Evolutionary conservation across 2,329 filamentous ascomycete species (phyloP), one percentile per base, ranked within the genome.

Genomic region (Rhinocladiella similis): DNA sequence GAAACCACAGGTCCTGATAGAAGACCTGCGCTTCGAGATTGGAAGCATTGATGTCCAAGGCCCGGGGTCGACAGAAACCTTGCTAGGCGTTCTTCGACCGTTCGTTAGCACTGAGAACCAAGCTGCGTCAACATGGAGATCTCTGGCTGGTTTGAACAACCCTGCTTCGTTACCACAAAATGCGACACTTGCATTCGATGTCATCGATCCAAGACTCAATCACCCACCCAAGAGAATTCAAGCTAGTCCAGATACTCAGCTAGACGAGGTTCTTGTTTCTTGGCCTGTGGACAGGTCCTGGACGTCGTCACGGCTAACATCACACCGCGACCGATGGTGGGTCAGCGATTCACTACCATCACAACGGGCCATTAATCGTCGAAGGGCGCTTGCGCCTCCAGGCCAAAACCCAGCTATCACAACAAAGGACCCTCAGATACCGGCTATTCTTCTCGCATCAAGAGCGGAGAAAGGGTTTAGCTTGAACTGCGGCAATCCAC

Each of bases 351-450:
- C 87, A 13, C 82, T 92, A 2, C 86, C 89, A 1, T 84, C 80
- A 10, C 91, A 96, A 67, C 90, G 90, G 67, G 82, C 86, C 1
- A 83, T 97, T 65, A 92, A 95, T 68, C 84, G 88, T 47, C 85
- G 93, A 45, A 90, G 87, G 70, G 78, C 82, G 13, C 76, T 81
- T 19, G 82, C 82, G 14, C 68, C 78, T 0, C 85, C 89, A 0
- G 91, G 91, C 1, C 71, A 80, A 20, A 77, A 81, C 56, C 82
- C 91, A 0, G 73, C 81, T 19, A 69, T 83, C 1, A 78, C 79
- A 7, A 62, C 77, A 1, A 77, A 75, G 7, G 91, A 97, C 66
- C 89, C 90, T 1, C 75, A 81, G 1, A 94, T 97, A 14, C 94
- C 94, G 1, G 73, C 93, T 38, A 77, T 93, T 1, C 73, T 95